These are phyloP conservation scores for Fraxinus platypoda DNA, from an alignment of 305 asterid species.

Conservation along the genomic window DNA sequence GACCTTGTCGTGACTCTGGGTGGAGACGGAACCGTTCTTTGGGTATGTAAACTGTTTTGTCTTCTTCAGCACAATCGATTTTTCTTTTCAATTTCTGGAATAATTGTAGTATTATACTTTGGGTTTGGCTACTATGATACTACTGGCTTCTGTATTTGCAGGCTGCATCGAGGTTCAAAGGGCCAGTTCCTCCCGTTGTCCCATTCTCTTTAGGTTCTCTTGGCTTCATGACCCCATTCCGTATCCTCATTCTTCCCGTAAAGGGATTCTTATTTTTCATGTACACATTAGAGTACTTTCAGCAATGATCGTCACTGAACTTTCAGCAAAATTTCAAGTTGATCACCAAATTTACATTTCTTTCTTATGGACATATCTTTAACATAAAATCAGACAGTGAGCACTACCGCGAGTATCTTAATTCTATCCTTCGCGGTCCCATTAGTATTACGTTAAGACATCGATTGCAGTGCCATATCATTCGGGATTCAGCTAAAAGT, in stretches of 20 bases:
- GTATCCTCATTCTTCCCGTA: constrained; percentile 62
- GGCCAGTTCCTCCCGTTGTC: constrained; percentile 98
- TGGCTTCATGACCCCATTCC: constrained; percentile 97
- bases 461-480: constrained; percentile 87
- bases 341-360: neutral
- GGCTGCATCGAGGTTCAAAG: constrained; percentile 99
- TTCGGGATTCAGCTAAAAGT: constrained; percentile 77
- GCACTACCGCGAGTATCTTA: constrained; percentile 70
- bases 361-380: constrained; percentile 35
- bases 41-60: constrained; percentile 55
- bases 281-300: neutral
- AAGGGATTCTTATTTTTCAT: constrained; percentile 3
- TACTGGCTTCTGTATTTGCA: constrained; percentile 35
- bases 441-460: constrained; percentile 85
- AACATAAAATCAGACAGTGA: constrained; percentile 73
- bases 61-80: neutral
- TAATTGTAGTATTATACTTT: neutral
- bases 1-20: constrained; percentile 95
- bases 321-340: neutral
- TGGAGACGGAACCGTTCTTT: constrained; percentile 98
- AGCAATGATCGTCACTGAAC: neutral
- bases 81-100: neutral
- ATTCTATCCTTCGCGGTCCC: constrained; percentile 74
- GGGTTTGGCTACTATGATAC: neutral
- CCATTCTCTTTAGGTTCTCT: constrained; percentile 96